These are phyloP conservation scores for Geotrichum aggregatum DNA, from an alignment of 1,139 yeast genomes.

Conservation along the genomic window DNA sequence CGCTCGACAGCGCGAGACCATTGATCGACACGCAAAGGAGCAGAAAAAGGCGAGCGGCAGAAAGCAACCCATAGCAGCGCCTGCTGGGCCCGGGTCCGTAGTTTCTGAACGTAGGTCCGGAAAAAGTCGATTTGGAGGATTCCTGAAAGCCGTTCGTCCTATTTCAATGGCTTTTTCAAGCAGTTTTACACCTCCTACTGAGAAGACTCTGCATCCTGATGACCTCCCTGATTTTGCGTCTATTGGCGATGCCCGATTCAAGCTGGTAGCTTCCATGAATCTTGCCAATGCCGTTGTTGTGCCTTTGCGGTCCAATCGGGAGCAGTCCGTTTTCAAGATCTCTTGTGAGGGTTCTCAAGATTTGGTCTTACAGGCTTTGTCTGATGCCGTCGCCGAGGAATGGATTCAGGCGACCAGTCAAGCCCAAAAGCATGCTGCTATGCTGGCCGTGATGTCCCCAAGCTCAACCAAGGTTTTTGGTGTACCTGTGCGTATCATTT, in stretches of 20 bases:
- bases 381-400: slow-evolving; percentile 59
- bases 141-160: slow-evolving; percentile 42
- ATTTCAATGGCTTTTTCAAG: slow-evolving; percentile 41
- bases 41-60: slow-evolving; percentile 25
- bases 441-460: slow-evolving; percentile 35
- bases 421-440: slow-evolving; percentile 43
- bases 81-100: neutral
- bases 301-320: slow-evolving; percentile 26
- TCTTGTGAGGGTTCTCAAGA: slow-evolving; percentile 53
- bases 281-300: slow-evolving; percentile 44
- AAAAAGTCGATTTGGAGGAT: slow-evolving; percentile 35
- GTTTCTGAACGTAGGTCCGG: slow-evolving; percentile 28
- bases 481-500: slow-evolving; percentile 73
- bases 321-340: slow-evolving; percentile 54
- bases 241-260: slow-evolving; percentile 46
- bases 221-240: slow-evolving; percentile 58
- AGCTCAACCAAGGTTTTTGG: slow-evolving; percentile 63
- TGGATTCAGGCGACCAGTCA: slow-evolving; percentile 57
- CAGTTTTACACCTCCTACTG: slow-evolving; percentile 36
- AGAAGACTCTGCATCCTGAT: slow-evolving; percentile 46
- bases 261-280: slow-evolving; percentile 54
- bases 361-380: slow-evolving; percentile 56
- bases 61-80: neutral
- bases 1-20: slow-evolving; percentile 42
- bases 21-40: slow-evolving; percentile 43